A percentile compares a stretch with the other conserved stretches of the same genome.
Conservation (phyloP, 2,329 filamentous ascomycete genomes). For the Pseudogymnoascus sp. region DNA sequence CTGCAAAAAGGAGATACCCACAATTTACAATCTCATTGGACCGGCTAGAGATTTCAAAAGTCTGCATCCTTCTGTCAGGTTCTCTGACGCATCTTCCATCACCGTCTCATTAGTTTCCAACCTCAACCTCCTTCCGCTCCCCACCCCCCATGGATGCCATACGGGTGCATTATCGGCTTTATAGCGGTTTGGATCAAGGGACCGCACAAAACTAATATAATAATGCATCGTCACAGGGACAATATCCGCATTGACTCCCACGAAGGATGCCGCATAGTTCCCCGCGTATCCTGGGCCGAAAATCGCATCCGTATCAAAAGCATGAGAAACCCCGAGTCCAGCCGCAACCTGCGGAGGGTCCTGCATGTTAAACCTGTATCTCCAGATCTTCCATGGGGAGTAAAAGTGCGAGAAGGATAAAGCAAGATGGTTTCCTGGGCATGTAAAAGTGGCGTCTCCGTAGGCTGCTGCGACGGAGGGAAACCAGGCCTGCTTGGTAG, state of each 20-base stretch:
- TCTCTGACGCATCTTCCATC: slow-evolving; percentile 23
- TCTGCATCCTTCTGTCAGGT: slow-evolving; percentile 19
- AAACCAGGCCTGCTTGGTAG: slow-evolving; percentile 25
- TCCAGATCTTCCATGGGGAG: background rate
- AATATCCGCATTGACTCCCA: slow-evolving; percentile 24
- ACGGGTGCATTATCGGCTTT: slow-evolving; percentile 15
- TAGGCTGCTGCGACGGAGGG: slow-evolving; percentile 29
- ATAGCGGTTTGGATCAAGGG: slow-evolving; percentile 31
- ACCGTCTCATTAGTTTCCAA: slow-evolving; percentile 20
- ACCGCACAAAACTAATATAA: slow-evolving; percentile 34
- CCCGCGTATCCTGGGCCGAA: slow-evolving; percentile 24
- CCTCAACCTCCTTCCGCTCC: background rate
- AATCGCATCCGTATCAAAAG: slow-evolving; percentile 25
- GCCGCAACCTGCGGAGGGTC: slow-evolving; percentile 28
- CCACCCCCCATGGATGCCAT: slow-evolving; percentile 13
- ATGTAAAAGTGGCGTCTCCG: slow-evolving; percentile 39
- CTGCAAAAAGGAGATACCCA: no score
- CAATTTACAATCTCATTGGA: slow-evolving; percentile 12
- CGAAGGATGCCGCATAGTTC: slow-evolving; percentile 21
- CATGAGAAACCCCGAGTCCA: slow-evolving; percentile 27
- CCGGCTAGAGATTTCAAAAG: slow-evolving; percentile 22
- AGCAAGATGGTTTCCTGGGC: slow-evolving; percentile 28
- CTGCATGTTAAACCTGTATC: slow-evolving; percentile 36
- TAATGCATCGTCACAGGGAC: slow-evolving; percentile 28
- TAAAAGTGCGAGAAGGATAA: background rate